A percentile compares a stretch with the other conserved stretches of the same genome.
These are phyloP conservation scores for Apiospora kogelbergensis DNA, from an alignment of 2,329 filamentous ascomycete species.

Conservation along the genomic window DNA sequence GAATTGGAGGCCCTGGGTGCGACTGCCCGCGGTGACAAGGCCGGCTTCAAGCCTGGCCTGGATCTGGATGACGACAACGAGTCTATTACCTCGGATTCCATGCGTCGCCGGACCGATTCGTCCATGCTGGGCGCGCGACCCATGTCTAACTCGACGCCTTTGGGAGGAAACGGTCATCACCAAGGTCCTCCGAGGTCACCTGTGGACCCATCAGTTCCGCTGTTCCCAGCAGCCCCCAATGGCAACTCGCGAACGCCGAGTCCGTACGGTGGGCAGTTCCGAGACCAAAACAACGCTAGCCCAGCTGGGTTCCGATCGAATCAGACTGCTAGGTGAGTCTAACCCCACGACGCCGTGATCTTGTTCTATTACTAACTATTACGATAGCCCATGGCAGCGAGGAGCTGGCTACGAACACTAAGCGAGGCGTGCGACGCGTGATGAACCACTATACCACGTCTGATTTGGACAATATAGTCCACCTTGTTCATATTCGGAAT, in stretches of 20 bases:
- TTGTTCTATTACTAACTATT: constrained; percentile 18
- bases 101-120: constrained; percentile 38
- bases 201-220: constrained; percentile 49
- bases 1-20: constrained; percentile 82
- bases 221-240: constrained; percentile 42
- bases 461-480: constrained; percentile 16
- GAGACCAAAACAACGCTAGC: constrained; percentile 40
- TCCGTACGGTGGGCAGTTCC: constrained; percentile 35
- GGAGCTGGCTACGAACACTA: constrained; percentile 56
- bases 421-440: constrained; percentile 20
- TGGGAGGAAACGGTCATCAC: constrained; percentile 18
- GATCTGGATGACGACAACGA: constrained; percentile 72
- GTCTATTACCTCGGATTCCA: constrained; percentile 59
- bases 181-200: constrained; percentile 40
- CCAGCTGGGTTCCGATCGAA: constrained; percentile 39
- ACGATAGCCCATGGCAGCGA: constrained; percentile 53
- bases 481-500: constrained; percentile 27
- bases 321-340: constrained; percentile 46
- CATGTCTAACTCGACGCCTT: neutral
- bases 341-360: neutral
- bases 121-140: constrained; percentile 16
- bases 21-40: constrained; percentile 75
- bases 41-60: constrained; percentile 53
- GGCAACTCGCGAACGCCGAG: constrained; percentile 28
- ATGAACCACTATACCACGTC: constrained; percentile 26